phyloP scores from a whole-genome alignment of 306 rosid genomes.

The Coriaria nepalensis region DNA sequence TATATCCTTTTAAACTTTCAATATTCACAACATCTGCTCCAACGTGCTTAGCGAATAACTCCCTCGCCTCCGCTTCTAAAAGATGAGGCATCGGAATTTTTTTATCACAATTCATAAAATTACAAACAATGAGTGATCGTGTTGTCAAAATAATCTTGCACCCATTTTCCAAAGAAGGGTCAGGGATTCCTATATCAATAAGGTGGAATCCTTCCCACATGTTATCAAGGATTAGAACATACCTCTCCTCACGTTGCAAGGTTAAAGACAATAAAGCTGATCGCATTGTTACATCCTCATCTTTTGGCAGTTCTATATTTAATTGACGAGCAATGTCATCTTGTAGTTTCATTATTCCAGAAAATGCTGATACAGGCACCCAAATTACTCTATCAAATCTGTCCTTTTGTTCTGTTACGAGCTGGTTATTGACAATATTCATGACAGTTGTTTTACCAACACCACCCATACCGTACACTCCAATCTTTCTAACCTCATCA shows the following conservation, averaged over 20 bases:
- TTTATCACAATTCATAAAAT: neutral
- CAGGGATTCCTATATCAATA: neutral
- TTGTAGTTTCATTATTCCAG: neutral
- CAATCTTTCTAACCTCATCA: no score
- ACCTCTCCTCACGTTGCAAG: neutral
- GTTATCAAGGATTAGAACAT: slow-evolving; percentile 13
- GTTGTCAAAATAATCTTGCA: neutral
- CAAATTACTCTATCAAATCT: neutral
- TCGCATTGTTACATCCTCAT: neutral
- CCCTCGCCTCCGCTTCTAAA: neutral
- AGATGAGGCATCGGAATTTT: neutral
- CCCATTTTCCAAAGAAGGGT: neutral
- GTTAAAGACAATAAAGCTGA: neutral
- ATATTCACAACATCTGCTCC: neutral
- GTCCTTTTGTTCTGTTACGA: neutral
- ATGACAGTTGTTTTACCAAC: slow-evolving; percentile 15
- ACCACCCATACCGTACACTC: slow-evolving; percentile 14
- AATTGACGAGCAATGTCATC: neutral
- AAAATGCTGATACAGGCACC: neutral
- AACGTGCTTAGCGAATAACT: neutral
- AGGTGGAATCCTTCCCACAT: neutral
- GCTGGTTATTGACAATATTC: slow-evolving; percentile 1
- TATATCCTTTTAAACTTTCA: neutral
- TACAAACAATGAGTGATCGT: neutral
- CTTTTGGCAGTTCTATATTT: neutral